Conservation (phyloP, 1,284 basidiomycete species). For the Ceratobasidium sp. region DNA sequence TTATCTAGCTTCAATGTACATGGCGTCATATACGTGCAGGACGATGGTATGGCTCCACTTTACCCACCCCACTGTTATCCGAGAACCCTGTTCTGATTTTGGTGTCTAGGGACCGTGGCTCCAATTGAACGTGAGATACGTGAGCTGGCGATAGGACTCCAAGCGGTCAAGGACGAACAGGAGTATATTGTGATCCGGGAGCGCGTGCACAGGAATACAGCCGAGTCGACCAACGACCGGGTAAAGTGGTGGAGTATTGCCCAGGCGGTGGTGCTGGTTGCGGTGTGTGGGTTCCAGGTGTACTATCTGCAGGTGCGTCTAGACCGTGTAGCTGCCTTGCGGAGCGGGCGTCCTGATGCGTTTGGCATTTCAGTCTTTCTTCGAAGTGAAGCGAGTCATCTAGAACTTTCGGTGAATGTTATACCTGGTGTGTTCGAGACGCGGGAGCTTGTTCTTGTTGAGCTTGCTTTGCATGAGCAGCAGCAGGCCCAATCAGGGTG, state of each 20-base stretch:
- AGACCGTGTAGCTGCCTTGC: neutral
- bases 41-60: conserved; percentile 66
- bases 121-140: conserved; percentile 98
- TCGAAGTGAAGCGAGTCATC: conserved; percentile 93
- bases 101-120: conserved; percentile 71
- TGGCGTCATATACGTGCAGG: conserved; percentile 91
- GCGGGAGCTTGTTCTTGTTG: neutral
- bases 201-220: conserved; percentile 90
- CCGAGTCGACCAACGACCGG: conserved; percentile 92
- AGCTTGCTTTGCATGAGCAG: neutral
- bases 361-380: conserved; percentile 73
- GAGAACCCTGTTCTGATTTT: conserved; percentile 40
- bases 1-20: conserved; percentile 96
- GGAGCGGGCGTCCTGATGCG: neutral
- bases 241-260: conserved; percentile 99
- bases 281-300: conserved; percentile 95
- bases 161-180: conserved; percentile 97
- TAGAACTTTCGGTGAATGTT: conserved; percentile 49
- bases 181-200: conserved; percentile 98
- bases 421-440: neutral
- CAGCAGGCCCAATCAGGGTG: neutral
- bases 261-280: conserved; percentile 84
- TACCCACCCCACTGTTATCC: conserved; percentile 19
- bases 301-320: conserved; percentile 90
- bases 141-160: conserved; percentile 80